Base-by-base conservation (phyloP, 495 filamentous ascomycete species). In the Neurospora cerealis region DNA sequence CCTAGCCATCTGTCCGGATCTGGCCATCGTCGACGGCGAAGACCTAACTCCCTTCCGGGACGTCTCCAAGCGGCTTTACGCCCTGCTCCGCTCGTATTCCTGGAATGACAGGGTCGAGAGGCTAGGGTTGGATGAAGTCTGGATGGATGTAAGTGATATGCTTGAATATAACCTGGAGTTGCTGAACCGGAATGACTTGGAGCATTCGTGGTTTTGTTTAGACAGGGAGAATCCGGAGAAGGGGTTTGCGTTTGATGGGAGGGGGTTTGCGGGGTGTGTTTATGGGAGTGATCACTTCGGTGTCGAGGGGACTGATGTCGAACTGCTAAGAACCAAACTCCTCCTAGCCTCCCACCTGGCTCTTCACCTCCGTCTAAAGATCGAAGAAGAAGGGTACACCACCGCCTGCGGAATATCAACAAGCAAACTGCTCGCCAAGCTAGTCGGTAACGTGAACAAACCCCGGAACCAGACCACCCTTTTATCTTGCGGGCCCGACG, bases 381-480 rank as follows among this genome's bases (percentile, higher is more conserved):
- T 98, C 9, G 92, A 96, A 71, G 83, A 91, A 60, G 85, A 92
- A n/a, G 93, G 93, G 5, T 97, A 94, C 81, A 96, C 93, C 7
- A 90, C 90, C 44, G 93, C 94, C 1, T 93, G 92, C n/a, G 95
- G 95, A 11, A 89, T 97, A 4, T 90, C 93, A 3, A 97, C 93
- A 5, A 93, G 90, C 69, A 97, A 97, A 80, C 78, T 94, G 3
- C 85, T 95, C 37, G 89, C 92, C 39, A 98, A 98, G 79, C 84
- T 98, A 37, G 93, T 90, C 34, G 95, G 95, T 24, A 93, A 89
- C 83, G 82, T 91, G 54, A 88, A 97, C 79, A 97, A 97, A 81
- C 95, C 95, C 0, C 90, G 91, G 69, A 90, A 88, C 71, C 95
- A 97, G 78, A 97, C 95, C 0, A 92, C 92, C 6, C 88, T 98